These are phyloP conservation scores for Cynanchum wilfordii DNA, from an alignment of 257 asterid genomes.

Conservation along the genomic window DNA sequence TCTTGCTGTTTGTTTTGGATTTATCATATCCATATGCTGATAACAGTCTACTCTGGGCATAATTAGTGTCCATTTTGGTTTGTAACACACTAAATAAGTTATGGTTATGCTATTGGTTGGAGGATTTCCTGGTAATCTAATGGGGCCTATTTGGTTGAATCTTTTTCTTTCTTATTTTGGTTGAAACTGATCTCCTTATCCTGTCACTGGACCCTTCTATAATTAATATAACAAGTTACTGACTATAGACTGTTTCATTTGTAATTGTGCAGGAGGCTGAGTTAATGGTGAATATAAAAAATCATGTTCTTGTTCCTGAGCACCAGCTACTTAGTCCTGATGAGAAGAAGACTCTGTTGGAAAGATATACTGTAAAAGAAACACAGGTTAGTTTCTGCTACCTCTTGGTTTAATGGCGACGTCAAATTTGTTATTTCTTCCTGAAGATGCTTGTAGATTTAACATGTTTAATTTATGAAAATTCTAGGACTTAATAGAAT, in stretches of 20 bases:
- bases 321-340: slow-evolving; percentile 66
- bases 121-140: not conserved
- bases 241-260: slow-evolving; percentile 5
- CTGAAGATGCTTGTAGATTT: not conserved
- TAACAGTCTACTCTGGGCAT: not conserved
- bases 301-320: slow-evolving; percentile 77
- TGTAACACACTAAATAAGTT: not conserved
- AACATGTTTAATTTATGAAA: not conserved
- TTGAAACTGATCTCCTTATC: not conserved
- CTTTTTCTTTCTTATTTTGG: not conserved
- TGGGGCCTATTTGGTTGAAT: not conserved
- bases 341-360: slow-evolving; percentile 76
- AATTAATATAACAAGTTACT: not conserved
- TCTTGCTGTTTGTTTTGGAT: not conserved
- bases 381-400: slow-evolving; percentile 56
- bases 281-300: slow-evolving; percentile 68
- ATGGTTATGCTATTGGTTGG: not conserved
- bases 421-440: not conserved
- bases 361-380: slow-evolving; percentile 82
- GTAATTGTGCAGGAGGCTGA: slow-evolving; percentile 50
- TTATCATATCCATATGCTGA: not conserved
- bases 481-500: not conserved
- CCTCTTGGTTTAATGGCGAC: too few relatives aligned
- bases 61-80: not conserved
- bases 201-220: not conserved